A percentile compares a stretch with the other conserved stretches of the same genome.
phyloP scores from a whole-genome alignment of 306 rosid species.

The Elaeagnus macrophylla region DNA sequence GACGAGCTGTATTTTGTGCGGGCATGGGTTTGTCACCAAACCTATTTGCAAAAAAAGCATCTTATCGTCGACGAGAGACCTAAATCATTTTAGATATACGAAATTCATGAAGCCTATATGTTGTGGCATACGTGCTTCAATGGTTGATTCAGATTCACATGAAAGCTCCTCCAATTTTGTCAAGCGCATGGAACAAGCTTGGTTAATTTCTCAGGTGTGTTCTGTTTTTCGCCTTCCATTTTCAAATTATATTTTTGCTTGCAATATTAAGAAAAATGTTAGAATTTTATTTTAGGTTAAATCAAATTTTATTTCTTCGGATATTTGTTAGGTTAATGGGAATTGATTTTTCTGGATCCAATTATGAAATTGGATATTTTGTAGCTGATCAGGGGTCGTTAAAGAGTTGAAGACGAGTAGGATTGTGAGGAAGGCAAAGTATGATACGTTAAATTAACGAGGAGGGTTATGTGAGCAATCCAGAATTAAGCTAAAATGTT shows the following conservation, averaged over 20 bases:
- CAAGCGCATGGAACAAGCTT: conserved; percentile 71
- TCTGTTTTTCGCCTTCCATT: background rate
- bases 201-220: conserved; percentile 83
- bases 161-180: conserved; percentile 59
- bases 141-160: conserved; percentile 73
- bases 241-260: background rate
- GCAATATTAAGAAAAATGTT: background rate
- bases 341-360: background rate
- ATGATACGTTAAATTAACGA: no score
- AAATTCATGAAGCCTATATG: conserved; percentile 20
- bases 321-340: background rate
- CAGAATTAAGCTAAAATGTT: no score
- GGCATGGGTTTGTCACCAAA: conserved; percentile 20
- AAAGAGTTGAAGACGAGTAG: no score
- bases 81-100: conserved; percentile 9
- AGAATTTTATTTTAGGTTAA: background rate
- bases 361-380: no score
- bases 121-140: conserved; percentile 49
- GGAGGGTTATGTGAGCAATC: no score
- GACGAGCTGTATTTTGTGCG: conserved; percentile 29
- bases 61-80: conserved; percentile 7
- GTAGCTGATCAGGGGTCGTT: no score
- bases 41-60: conserved; percentile 19
- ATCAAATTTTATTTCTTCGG: background rate
- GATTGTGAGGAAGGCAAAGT: no score